Percentiles rank a stretch among this genome's conserved stretches.
phyloP scores from a whole-genome alignment of 2,329 filamentous ascomycete species.

The Huntiella abstrusa region DNA sequence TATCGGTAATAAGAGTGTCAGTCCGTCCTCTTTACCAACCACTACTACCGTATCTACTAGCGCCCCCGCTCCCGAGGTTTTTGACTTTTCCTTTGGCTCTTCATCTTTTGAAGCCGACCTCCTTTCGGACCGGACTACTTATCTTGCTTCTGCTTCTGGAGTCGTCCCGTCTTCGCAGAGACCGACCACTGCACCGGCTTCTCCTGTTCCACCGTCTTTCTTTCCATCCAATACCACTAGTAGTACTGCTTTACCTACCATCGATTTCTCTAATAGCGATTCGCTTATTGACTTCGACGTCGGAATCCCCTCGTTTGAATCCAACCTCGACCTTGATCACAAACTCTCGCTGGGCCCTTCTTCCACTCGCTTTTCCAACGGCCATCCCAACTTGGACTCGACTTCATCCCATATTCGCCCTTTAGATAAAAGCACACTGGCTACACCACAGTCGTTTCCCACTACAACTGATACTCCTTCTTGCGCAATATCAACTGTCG shows the following conservation, averaged over 20 bases:
- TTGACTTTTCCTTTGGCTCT: constrained; percentile 11
- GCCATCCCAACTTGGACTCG: constrained; percentile 13
- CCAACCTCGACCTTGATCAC: constrained; percentile 29
- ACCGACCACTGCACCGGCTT: constrained; percentile 3
- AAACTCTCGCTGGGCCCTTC: constrained; percentile 18
- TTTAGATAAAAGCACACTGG: too few relatives aligned
- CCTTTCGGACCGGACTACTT: constrained; percentile 1
- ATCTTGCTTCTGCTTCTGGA: constrained; percentile 4
- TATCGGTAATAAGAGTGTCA: neutral
- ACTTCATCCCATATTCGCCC: constrained; percentile 10
- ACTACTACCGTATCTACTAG: constrained; percentile 1
- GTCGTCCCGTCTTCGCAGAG: neutral
- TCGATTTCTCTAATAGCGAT: too few relatives aligned
- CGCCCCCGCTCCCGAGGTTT: constrained; percentile 1
- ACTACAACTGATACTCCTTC: too few relatives aligned
- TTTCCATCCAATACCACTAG: neutral
- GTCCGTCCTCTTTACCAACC: too few relatives aligned
- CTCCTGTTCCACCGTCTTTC: constrained; percentile 8
- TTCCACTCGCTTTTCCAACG: neutral
- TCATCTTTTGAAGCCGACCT: constrained; percentile 8
- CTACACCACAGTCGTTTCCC: too few relatives aligned
- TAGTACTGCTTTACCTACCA: neutral
- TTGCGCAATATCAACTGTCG: too few relatives aligned
- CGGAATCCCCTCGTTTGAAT: constrained; percentile 34
- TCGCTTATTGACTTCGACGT: constrained; percentile 20